Evolutionary conservation across 176 grass and related monocot species (phyloP).

Genomic region (Cenchrus purpureus): DNA sequence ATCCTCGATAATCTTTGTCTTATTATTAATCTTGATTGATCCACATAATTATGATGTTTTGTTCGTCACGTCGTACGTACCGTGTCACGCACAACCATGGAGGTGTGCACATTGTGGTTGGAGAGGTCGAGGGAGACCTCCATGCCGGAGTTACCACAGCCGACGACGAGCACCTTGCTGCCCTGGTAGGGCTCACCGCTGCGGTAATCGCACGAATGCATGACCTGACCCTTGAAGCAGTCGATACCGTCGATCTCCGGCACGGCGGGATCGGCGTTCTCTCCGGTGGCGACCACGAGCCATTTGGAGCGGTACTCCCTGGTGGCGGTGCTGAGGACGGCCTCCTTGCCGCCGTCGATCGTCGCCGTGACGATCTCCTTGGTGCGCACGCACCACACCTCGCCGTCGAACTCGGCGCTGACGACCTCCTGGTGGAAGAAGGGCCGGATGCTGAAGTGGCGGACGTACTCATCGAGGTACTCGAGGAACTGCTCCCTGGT

Average conservation of each 20-base stretch:
- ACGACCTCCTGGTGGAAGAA: constrained; percentile 56
- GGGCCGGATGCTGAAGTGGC: constrained; percentile 52
- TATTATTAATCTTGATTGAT: no score
- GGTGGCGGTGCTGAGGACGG: neutral
- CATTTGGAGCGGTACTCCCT: constrained; percentile 61
- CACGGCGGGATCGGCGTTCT: constrained; percentile 78
- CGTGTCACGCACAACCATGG: constrained; percentile 81
- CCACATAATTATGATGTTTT: neutral
- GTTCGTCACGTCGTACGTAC: constrained; percentile 33
- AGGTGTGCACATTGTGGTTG: constrained; percentile 71
- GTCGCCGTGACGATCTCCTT: constrained; percentile 23
- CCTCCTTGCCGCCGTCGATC: neutral
- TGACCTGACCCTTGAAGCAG: constrained; percentile 51
- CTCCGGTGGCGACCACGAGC: constrained; percentile 86
- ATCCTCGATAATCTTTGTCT: neutral
- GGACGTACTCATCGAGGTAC: constrained; percentile 65
- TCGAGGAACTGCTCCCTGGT: constrained; percentile 77
- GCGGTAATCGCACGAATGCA: constrained; percentile 78
- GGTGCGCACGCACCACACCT: constrained; percentile 63
- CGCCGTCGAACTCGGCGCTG: constrained; percentile 61
- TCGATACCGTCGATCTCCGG: constrained; percentile 72
- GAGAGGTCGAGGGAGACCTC: constrained; percentile 80
- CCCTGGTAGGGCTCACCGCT: constrained; percentile 55
- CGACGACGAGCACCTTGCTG: constrained; percentile 79
- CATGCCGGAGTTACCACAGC: constrained; percentile 93